Base-by-base conservation (phyloP, 1,139 yeast species). In the Protomyces macrosporus region DNA sequence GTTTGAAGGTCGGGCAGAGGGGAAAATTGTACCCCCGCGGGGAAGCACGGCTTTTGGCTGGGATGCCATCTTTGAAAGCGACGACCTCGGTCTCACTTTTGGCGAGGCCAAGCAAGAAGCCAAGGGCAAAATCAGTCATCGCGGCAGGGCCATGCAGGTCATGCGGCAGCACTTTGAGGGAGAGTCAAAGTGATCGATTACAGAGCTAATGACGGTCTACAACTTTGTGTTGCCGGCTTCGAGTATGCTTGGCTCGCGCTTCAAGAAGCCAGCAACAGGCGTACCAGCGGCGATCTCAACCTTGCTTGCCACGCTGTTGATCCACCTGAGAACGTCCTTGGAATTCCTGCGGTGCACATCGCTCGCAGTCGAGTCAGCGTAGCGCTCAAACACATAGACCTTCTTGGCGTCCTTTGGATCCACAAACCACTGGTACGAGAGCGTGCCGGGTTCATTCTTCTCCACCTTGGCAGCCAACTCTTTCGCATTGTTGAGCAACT, bases 41-140 rank as follows among this genome's bases (percentile, higher is more conserved):
- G 96, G 98, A 2, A 85, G 88, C 33, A 80, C 84, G 33, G 82
- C 82, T 67, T 95, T 95, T 73, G 98, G 99, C 2, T 95, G 97
- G 96, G 67, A 66, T 60, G 52, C 68, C 23, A 58, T 66, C 50
- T 66, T 66, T 53, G 62, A 66, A 62, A 57, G 62, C 40, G 33
- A 14, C 4, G 63, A 60, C 12, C 37, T 54, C 32, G 63, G 53
- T 23, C 45, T 51, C 53, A 70, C 71, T 0, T 89, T 87, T 73
- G 98, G 98, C n/a, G 97, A 93, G 75, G 84, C 95, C 93, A 85
- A 82, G 65, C 88, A 87, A 71, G 74, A 75, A 3, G 77, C 81
- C 51, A 95, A 95, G 78, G 91, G 93, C 74, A 75, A 81, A 14
- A 87, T 93, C 68, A 87, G 96, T 69, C 98, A 95, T 73, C 81